These are phyloP conservation scores for Naganishia liquefaciens DNA, from an alignment of 1,284 basidiomycete genomes.

Conservation along the genomic window DNA sequence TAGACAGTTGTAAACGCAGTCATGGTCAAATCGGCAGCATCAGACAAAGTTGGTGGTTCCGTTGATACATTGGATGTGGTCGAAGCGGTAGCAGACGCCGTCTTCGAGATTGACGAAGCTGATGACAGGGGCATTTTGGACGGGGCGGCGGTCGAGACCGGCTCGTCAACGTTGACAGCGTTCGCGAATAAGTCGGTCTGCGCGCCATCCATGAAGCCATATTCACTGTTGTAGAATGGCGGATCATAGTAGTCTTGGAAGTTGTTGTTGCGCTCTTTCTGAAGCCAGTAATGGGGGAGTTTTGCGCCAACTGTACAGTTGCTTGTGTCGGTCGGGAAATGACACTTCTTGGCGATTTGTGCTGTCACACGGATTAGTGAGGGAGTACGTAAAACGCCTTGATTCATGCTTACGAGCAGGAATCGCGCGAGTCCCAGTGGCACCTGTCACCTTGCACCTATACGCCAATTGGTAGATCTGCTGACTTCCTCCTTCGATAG, in stretches of 20 bases:
- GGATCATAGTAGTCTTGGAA: constrained; percentile 46
- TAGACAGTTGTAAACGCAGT: neutral
- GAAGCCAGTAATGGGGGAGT: constrained; percentile 50
- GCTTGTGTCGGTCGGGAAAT: constrained; percentile 41
- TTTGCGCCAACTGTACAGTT: constrained; percentile 49
- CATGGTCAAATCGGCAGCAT: neutral
- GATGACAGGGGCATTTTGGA: neutral
- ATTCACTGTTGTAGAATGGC: constrained; percentile 52
- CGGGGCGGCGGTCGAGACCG: neutral
- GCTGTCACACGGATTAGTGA: constrained; percentile 32
- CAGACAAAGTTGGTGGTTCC: neutral
- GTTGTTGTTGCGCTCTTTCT: constrained; percentile 48
- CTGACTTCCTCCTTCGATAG: constrained; percentile 41
- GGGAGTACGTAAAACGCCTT: neutral
- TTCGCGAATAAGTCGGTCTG: constrained; percentile 53
- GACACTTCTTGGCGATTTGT: constrained; percentile 46
- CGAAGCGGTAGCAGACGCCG: neutral
- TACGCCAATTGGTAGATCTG: constrained; percentile 47
- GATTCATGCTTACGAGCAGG: constrained; percentile 39
- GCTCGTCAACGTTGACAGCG: neutral
- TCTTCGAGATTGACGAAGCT: neutral
- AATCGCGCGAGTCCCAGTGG: constrained; percentile 40
- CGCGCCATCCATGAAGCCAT: constrained; percentile 54
- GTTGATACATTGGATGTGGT: neutral
- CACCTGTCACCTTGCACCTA: constrained; percentile 49